phyloP scores from a whole-genome alignment of 169 alveolate species.

The Condylostoma magnum region DNA sequence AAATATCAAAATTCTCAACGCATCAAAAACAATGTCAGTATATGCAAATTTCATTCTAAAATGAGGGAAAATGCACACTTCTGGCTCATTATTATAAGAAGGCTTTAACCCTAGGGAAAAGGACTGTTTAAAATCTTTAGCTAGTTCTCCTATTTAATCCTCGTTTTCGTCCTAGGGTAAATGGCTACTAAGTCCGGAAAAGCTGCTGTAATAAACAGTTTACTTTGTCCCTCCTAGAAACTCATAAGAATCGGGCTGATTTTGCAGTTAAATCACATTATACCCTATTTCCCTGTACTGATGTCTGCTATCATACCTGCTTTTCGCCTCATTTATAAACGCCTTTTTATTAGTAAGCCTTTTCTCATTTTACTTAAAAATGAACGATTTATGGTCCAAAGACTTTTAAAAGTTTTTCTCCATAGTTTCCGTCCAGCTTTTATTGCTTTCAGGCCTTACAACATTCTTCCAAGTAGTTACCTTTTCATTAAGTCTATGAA shows the following conservation, averaged over 20 bases:
- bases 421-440: constrained; percentile 62
- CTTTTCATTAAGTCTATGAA: constrained; percentile 55
- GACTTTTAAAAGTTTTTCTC: constrained; percentile 74
- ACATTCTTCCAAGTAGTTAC: constrained; percentile 56
- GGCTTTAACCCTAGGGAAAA: not conserved
- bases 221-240: constrained; percentile 27
- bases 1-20: not conserved
- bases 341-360: constrained; percentile 58
- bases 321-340: constrained; percentile 47
- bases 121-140: constrained; percentile 1
- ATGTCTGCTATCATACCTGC: not conserved
- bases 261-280: not conserved
- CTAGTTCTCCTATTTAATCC: not conserved
- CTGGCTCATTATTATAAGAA: not conserved
- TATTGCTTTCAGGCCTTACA: constrained; percentile 54
- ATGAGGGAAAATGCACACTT: constrained; percentile 19
- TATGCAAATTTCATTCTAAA: not conserved
- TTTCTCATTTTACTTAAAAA: constrained; percentile 75
- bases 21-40: not conserved
- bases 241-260: not conserved
- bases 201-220: not conserved
- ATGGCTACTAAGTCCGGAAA: constrained; percentile 21
- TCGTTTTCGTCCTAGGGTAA: not conserved
- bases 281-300: not conserved
- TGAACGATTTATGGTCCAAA: constrained; percentile 78